Percentiles rank a stretch among this genome's conserved stretches.
Evolutionary conservation across 1,284 basidiomycete genomes (phyloP).

Genomic region (Pholiota adiposa): DNA sequence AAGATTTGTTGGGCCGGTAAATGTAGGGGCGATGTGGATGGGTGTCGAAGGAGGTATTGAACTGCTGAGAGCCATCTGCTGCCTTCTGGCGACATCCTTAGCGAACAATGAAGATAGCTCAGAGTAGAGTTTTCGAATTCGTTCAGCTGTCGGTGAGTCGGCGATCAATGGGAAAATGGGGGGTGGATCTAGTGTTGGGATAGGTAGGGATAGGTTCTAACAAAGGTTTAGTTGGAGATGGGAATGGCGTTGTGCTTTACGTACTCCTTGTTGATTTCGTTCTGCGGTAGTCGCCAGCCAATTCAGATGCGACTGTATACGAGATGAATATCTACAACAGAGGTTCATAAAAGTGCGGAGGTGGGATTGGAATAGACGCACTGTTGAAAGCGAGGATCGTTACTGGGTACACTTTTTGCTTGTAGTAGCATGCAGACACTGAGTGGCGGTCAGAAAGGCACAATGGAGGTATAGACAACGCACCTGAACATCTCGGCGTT

Average conservation of each 20-base stretch:
- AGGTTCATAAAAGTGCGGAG: conserved; percentile 16
- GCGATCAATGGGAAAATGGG: conserved; percentile 38
- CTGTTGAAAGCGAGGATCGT: conserved; percentile 61
- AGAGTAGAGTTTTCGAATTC: conserved; percentile 65
- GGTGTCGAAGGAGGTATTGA: conserved; percentile 1
- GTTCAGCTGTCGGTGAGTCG: conserved; percentile 49
- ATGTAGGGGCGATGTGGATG: conserved; percentile 9
- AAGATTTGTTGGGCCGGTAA: background rate
- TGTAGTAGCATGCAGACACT: conserved; percentile 65
- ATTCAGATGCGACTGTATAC: conserved; percentile 67
- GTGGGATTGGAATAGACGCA: conserved; percentile 39
- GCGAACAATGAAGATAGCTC: conserved; percentile 64
- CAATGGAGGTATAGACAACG: conserved; percentile 22
- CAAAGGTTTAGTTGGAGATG: background rate
- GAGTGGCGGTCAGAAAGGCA: background rate
- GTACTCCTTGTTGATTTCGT: conserved; percentile 48
- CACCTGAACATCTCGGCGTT: conserved; percentile 71
- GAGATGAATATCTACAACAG: conserved; percentile 50
- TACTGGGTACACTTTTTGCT: conserved; percentile 47
- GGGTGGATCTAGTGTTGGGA: conserved; percentile 27
- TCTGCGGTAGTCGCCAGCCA: conserved; percentile 72
- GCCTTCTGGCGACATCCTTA: conserved; percentile 61
- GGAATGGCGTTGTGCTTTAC: conserved; percentile 24
- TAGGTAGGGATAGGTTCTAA: conserved; percentile 4
- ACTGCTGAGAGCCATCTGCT: conserved; percentile 31